phyloP scores from a whole-genome alignment of 2,329 filamentous ascomycete species.

The Massarina eburnea region DNA sequence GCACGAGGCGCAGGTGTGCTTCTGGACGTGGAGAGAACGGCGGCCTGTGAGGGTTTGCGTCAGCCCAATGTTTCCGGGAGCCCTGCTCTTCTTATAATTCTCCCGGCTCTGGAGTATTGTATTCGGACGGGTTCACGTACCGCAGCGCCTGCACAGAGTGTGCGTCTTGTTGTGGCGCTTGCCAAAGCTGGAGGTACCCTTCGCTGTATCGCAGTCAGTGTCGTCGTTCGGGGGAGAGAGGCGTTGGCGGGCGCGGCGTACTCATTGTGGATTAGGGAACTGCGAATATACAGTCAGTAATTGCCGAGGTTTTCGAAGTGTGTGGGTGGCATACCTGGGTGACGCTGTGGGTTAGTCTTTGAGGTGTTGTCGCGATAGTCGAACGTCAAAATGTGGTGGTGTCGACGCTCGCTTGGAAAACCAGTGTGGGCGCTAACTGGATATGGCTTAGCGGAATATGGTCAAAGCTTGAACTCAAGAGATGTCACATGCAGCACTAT shows the following conservation, averaged over 20 bases:
- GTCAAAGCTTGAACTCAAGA: background rate
- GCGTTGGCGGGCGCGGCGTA: conserved; percentile 45
- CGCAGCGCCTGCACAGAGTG: conserved; percentile 97
- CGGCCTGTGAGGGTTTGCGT: conserved; percentile 62
- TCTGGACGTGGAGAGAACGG: conserved; percentile 98
- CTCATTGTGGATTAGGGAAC: conserved; percentile 61
- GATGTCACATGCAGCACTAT: too few relatives aligned
- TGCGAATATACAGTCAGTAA: conserved; percentile 22
- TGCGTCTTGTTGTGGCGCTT: conserved; percentile 53
- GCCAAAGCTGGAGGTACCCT: conserved; percentile 51
- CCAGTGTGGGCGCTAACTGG: conserved; percentile 11
- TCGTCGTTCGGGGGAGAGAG: conserved; percentile 24
- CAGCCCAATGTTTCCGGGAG: conserved; percentile 34
- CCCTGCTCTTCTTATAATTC: conserved; percentile 6
- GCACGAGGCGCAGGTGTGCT: conserved; percentile 95
- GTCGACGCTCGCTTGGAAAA: conserved; percentile 9
- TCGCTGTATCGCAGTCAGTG: conserved; percentile 60
- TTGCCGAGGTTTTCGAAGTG: conserved; percentile 2
- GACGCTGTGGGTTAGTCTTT: conserved; percentile 42
- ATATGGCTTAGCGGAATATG: background rate
- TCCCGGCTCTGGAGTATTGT: background rate
- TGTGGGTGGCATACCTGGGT: conserved; percentile 31
- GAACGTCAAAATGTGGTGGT: conserved; percentile 4
- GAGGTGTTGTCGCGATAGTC: conserved; percentile 23
- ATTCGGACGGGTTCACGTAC: conserved; percentile 60